Evolutionary conservation across 345 rosid species (phyloP).

Genomic region (Lepidium didymum): DNA sequence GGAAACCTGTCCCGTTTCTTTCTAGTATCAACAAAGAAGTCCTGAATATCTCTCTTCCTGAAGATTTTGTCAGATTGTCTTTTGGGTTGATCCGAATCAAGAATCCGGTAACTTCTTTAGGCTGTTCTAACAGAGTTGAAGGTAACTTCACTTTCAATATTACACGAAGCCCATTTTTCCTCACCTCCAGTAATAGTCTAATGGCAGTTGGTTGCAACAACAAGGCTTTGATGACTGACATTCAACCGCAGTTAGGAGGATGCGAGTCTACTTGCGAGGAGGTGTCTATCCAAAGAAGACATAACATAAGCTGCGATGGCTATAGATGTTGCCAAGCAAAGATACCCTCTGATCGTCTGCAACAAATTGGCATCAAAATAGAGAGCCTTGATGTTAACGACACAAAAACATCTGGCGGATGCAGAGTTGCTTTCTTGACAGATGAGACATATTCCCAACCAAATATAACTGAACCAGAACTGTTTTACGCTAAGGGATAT

Average conservation of each 20-base stretch:
- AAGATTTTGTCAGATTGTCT: fast-evolving
- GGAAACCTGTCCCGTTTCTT: conserved; percentile 5
- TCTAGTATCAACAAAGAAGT: background rate
- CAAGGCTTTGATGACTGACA: conserved; percentile 14
- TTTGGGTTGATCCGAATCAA: conserved; percentile 7
- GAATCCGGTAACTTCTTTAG: conserved; percentile 11
- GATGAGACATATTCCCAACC: conserved; percentile 4
- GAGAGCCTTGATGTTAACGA: conserved; percentile 11
- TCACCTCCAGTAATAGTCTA: background rate
- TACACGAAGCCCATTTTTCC: conserved; percentile 15
- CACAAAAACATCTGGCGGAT: background rate
- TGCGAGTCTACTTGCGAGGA: conserved; percentile 19
- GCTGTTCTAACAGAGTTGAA: conserved; percentile 12
- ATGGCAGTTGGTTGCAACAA: conserved; percentile 25
- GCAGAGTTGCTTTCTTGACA: conserved; percentile 25
- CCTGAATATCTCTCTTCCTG: conserved; percentile 24
- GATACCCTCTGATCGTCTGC: conserved; percentile 11
- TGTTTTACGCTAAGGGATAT: conserved; percentile 6
- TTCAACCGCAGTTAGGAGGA: conserved; percentile 16
- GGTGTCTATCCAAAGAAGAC: background rate
- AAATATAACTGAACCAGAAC: conserved; percentile 7
- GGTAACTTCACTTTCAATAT: background rate
- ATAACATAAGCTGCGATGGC: conserved; percentile 17
- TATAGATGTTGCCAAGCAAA: conserved; percentile 22
- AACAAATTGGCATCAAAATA: conserved; percentile 6